Evolutionary conservation across 2,329 filamentous ascomycete species (phyloP), one percentile per base, ranked within the genome.

Genomic region (Scopulariopsis brevicaulis): DNA sequence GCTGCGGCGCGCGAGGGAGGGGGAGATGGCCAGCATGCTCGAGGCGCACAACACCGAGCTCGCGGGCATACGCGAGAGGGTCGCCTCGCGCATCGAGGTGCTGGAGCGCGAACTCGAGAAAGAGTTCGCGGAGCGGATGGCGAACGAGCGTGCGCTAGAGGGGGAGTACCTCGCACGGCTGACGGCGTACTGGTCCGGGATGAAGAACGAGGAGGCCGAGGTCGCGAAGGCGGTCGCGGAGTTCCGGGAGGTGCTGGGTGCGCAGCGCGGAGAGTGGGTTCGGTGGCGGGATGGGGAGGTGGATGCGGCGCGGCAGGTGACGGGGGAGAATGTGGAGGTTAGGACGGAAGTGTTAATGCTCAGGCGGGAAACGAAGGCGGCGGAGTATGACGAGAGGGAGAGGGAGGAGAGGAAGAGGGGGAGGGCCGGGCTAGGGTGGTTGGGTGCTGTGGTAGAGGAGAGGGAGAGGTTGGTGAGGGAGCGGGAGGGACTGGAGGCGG

Each of bases 141-240:
- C 63, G 1, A 67, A 72, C 51, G 79, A 82, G 63, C 65, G 65
- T 11, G 65, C 63, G 7, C 66, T 78, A 6, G 77, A 81, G 61
- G 68, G 71, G 4, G 65, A 71, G 35, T 82, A 82, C 62, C 63
- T 70, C 0, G 60, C 62, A 15, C 65, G 70, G 46, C 68, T 81
- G 8, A 54, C 61, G 18, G 62, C 24, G 20, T 56, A 56, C 28
- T 59, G 58, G 14, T 35, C 35, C 20, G n/a, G 14, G 7, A 24
- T 56, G 40, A 48, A 37, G 12, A 50, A 57, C 28, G 54, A 54
- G 4, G 28, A 69, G 1, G 62, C 64, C 6, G 63, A 66, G 55
- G 61, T 71, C 2, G 65, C 69, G 32, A 62, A 61, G 3, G 68
- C 71, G 4, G 70, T 77, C 66, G 54, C 63, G 1, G 62, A 64